These are phyloP conservation scores for Celoporthe dispersa DNA, from an alignment of 2,329 filamentous ascomycete genomes.

Conservation along the genomic window DNA sequence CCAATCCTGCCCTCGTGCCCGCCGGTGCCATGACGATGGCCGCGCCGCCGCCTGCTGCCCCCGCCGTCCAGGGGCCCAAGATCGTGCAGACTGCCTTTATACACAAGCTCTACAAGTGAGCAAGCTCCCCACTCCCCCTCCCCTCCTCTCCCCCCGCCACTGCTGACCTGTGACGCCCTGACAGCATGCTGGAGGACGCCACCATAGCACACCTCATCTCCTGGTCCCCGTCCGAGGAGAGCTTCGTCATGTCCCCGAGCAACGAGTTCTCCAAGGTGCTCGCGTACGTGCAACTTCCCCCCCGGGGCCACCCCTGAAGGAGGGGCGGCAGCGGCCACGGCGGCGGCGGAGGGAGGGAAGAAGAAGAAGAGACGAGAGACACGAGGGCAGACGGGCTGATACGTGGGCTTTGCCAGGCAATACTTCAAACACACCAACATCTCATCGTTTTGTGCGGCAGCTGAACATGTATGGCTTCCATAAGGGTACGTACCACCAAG, in stretches of 20 bases:
- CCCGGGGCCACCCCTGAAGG: not conserved
- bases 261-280: conserved; percentile 98
- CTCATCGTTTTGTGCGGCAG: conserved; percentile 96
- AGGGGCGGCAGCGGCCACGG: no score
- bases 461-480: conserved; percentile 99
- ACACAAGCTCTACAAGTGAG: conserved; percentile 97
- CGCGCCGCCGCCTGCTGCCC: conserved; percentile 62
- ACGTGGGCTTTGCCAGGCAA: conserved; percentile 65
- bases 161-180: conserved; percentile 17
- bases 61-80: conserved; percentile 89
- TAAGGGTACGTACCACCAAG: conserved; percentile 68
- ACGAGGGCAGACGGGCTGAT: conserved; percentile 17
- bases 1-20: conserved; percentile 36
- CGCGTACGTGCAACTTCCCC: conserved; percentile 67
- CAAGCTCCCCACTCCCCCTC: not conserved
- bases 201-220: conserved; percentile 95
- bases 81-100: conserved; percentile 99
- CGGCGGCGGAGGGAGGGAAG: no score
- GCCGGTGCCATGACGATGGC: conserved; percentile 50
- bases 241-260: conserved; percentile 98
- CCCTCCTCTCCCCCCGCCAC: not conserved
- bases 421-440: conserved; percentile 99
- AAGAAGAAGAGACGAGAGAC: not conserved
- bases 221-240: conserved; percentile 92
- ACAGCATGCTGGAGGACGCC: conserved; percentile 93